phyloP scores from a whole-genome alignment of 495 filamentous ascomycete species.

The Penicillium arizonense region DNA sequence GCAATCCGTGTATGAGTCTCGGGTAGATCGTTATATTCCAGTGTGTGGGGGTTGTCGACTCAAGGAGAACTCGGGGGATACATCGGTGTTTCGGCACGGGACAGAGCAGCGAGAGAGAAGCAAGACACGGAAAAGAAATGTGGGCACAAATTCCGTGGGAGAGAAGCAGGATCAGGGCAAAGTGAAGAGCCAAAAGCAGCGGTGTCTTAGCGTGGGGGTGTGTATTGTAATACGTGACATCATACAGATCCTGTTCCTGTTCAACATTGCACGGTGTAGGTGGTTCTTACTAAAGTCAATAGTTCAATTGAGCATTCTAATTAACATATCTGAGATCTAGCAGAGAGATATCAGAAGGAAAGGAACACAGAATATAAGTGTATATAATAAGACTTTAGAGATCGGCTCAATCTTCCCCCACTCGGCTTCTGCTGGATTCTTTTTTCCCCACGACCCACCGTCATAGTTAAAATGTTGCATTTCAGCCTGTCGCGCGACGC shows the following conservation, averaged over 20 bases:
- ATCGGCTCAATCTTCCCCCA: constrained; percentile 15
- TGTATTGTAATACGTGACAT: constrained; percentile 19
- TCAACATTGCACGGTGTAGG: too few relatives aligned
- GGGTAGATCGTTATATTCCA: background rate
- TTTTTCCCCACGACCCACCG: constrained; percentile 29
- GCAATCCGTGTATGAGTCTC: background rate
- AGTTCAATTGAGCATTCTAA: background rate
- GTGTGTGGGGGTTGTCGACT: constrained; percentile 3
- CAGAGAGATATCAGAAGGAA: background rate
- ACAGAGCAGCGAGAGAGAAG: background rate
- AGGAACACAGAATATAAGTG: background rate
- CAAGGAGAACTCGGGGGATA: background rate
- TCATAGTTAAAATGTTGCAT: constrained; percentile 27
- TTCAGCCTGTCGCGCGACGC: constrained; percentile 17
- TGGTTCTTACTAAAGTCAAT: too few relatives aligned
- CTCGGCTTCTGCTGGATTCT: constrained; percentile 27
- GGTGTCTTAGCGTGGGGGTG: constrained; percentile 28
- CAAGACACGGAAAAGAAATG: background rate
- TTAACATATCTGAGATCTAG: background rate
- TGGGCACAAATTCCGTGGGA: background rate
- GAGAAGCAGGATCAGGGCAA: background rate
- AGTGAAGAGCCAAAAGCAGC: background rate
- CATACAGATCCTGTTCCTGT: background rate
- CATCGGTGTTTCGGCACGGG: constrained; percentile 1
- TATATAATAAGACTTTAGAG: too few relatives aligned